A percentile compares a stretch with the other conserved stretches of the same genome.
Evolutionary conservation across 768 basidiomycete species (phyloP).

Genomic region (Amanita thiersii): DNA sequence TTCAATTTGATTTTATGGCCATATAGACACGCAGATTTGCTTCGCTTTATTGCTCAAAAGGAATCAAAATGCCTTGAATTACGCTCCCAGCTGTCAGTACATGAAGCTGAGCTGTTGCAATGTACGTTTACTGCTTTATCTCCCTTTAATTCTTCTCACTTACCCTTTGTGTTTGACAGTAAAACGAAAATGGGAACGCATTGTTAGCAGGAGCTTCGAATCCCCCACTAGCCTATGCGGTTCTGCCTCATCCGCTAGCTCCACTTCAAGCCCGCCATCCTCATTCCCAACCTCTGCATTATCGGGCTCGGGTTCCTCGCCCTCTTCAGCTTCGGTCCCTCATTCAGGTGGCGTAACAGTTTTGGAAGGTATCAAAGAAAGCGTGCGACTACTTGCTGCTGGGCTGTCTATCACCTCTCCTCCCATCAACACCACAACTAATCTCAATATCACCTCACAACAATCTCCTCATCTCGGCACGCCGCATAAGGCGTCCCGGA

Average conservation of each 20-base stretch:
- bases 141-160: not conserved
- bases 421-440: not conserved
- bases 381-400: conserved; percentile 53
- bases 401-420: conserved; percentile 19
- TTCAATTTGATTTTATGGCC: not conserved
- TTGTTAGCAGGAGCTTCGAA: conserved; percentile 59
- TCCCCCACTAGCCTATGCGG: conserved; percentile 12
- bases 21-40: conserved; percentile 65
- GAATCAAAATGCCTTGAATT: conserved; percentile 79
- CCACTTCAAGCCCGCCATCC: conserved; percentile 9
- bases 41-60: conserved; percentile 83
- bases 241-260: conserved; percentile 13
- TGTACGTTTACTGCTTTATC: conserved; percentile 26
- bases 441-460: not conserved
- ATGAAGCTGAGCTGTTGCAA: conserved; percentile 67
- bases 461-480: not conserved
- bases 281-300: conserved; percentile 12
- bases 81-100: conserved; percentile 59
- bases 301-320: conserved; percentile 5
- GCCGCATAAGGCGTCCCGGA: not conserved
- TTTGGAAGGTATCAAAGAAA: conserved; percentile 57
- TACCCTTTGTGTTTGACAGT: conserved; percentile 28
- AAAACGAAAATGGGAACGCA: conserved; percentile 80
- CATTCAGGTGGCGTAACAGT: conserved; percentile 23
- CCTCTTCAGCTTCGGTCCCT: conserved; percentile 2